These are phyloP conservation scores for Globisporangium recalcitrans DNA, from an alignment of 352 stramenopile species.

Conservation along the genomic window DNA sequence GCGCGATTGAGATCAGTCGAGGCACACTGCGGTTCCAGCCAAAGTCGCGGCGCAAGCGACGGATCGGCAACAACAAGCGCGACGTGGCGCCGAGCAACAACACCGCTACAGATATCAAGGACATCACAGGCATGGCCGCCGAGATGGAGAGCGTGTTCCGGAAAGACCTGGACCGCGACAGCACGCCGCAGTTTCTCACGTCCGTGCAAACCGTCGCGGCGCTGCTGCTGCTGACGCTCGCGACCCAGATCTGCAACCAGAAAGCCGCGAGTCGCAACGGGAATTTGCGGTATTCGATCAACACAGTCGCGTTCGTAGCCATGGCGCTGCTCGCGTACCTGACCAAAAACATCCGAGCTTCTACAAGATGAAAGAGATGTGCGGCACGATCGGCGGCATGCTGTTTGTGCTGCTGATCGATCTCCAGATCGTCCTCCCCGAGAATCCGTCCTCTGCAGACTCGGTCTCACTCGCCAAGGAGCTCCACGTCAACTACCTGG, in stretches of 20 bases:
- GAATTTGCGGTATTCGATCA: conserved; percentile 35
- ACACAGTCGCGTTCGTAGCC: conserved; percentile 19
- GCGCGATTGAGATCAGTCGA: conserved; percentile 47
- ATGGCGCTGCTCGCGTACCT: conserved; percentile 26
- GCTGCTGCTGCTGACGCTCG: conserved; percentile 33
- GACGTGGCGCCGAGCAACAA: neutral
- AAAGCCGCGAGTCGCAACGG: conserved; percentile 16
- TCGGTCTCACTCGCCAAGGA: neutral
- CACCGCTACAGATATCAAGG: conserved; percentile 25
- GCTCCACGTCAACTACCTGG: conserved; percentile 30
- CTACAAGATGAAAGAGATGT: conserved; percentile 31
- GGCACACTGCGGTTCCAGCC: conserved; percentile 45
- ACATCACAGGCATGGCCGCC: conserved; percentile 31
- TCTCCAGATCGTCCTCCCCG: conserved; percentile 31
- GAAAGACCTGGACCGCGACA: conserved; percentile 42
- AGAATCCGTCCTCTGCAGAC: neutral
- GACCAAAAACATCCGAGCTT: conserved; percentile 28
- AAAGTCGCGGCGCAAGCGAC: conserved; percentile 20
- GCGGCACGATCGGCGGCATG: conserved; percentile 23
- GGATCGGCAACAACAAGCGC: neutral
- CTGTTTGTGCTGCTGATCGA: conserved; percentile 37
- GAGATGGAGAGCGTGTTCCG: conserved; percentile 60
- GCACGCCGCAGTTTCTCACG: conserved; percentile 43
- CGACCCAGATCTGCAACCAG: conserved; percentile 37
- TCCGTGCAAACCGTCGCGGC: conserved; percentile 29